Conservation (phyloP, 2,329 filamentous ascomycete genomes). For the Fusarium metavorans region DNA sequence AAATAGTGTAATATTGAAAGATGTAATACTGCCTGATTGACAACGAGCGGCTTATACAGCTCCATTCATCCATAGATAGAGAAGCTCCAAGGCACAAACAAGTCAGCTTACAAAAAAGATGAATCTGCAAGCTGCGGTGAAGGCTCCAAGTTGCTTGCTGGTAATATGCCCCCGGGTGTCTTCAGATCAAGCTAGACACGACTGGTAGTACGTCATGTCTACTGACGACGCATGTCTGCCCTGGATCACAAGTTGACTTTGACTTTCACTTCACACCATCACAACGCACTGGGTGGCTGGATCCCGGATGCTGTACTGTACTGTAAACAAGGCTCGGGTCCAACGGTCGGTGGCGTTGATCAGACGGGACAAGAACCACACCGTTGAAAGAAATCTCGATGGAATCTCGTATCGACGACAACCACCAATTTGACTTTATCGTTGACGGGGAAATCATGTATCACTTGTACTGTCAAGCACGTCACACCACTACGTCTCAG, state of each 20-base stretch:
- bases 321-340: not conserved
- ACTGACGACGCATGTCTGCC: not conserved
- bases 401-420: slow-evolving; percentile 12
- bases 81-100: not conserved
- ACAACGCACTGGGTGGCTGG: not conserved
- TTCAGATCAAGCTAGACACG: not conserved
- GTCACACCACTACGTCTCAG: slow-evolving; percentile 17
- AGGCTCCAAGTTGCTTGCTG: not conserved
- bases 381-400: slow-evolving; percentile 13
- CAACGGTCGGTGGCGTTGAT: not conserved
- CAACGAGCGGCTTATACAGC: not conserved
- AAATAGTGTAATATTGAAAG: not conserved
- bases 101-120: not conserved
- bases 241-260: not conserved
- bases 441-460: not conserved
- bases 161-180: not conserved
- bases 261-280: not conserved
- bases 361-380: not conserved
- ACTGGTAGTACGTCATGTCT: not conserved
- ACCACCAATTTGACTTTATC: slow-evolving; percentile 8
- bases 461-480: slow-evolving; percentile 1
- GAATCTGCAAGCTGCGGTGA: not conserved
- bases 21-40: not conserved
- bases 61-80: not conserved
- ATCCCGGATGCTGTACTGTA: not conserved